Conservation (phyloP, 73 alveolate species). For the Paramecium biaurelia region DNA sequence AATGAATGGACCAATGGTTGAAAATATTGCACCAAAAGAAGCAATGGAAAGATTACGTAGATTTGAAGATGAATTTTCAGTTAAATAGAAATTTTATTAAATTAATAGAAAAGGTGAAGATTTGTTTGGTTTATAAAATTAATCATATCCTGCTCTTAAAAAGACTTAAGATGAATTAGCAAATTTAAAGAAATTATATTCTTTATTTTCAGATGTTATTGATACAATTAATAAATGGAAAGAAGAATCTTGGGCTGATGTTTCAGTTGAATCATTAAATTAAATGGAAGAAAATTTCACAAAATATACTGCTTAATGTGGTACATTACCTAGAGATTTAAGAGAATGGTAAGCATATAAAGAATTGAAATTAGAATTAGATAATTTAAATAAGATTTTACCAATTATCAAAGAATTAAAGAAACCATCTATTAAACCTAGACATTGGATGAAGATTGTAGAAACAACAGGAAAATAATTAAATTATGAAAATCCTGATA, state of each 20-base stretch:
- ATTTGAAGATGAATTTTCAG: constrained; percentile 95
- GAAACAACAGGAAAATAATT: constrained; percentile 74
- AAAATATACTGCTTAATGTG: constrained; percentile 85
- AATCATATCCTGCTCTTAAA: constrained; percentile 50
- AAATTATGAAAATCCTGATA: constrained; percentile 74
- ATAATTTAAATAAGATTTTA: constrained; percentile 86
- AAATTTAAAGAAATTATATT: constrained; percentile 56
- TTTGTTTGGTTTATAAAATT: constrained; percentile 37
- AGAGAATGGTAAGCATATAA: constrained; percentile 97
- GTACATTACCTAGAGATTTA: constrained; percentile 92
- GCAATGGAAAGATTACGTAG: constrained; percentile 96
- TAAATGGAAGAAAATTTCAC: constrained; percentile 87
- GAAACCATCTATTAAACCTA: constrained; percentile 92
- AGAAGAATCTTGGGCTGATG: constrained; percentile 93
- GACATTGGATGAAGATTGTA: constrained; percentile 96
- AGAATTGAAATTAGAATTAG: constrained; percentile 93
- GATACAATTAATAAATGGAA: constrained; percentile 92
- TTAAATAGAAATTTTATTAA: constrained; percentile 82
- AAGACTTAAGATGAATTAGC: constrained; percentile 56
- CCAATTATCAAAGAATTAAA: constrained; percentile 90
- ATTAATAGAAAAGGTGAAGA: constrained; percentile 38
- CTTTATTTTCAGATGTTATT: constrained; percentile 75
- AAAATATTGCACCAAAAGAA: constrained; percentile 95
- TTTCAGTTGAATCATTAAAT: constrained; percentile 79
- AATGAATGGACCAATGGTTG: constrained; percentile 98